These are phyloP conservation scores for Diaporthe citriasiana DNA, from an alignment of 2,329 filamentous ascomycete species.

Conservation along the genomic window DNA sequence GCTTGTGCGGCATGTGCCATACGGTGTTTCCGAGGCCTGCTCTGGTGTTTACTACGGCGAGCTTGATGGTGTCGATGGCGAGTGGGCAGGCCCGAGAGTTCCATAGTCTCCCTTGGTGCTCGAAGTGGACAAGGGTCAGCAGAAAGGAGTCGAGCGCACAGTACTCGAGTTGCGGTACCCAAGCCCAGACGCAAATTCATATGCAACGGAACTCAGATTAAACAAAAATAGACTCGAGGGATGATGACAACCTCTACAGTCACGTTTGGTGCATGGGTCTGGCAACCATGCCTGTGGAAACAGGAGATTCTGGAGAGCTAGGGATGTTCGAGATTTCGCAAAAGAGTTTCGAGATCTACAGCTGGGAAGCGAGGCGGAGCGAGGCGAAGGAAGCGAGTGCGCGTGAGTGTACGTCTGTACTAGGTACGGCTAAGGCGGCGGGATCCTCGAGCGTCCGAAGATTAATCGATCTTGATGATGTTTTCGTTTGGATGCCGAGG, in stretches of 20 bases:
- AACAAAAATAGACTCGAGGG: slow-evolving; percentile 20
- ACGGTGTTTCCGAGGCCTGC: background rate
- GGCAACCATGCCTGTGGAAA: slow-evolving; percentile 17
- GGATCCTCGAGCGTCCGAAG: slow-evolving; percentile 15
- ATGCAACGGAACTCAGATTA: background rate
- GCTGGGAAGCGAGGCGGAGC: background rate
- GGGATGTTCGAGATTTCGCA: background rate
- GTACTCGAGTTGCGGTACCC: background rate
- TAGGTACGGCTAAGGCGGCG: slow-evolving; percentile 8
- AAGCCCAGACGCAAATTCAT: background rate
- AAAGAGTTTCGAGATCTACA: background rate
- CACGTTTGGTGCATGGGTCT: slow-evolving; percentile 9
- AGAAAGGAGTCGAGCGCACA: background rate
- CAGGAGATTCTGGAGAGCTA: slow-evolving; percentile 8
- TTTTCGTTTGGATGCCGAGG: slow-evolving; percentile 31
- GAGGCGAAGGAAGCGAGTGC: background rate
- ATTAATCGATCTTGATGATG: slow-evolving; percentile 28
- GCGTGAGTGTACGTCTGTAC: background rate
- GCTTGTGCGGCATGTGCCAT: background rate
- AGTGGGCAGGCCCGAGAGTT: background rate
- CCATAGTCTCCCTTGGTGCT: slow-evolving; percentile 17
- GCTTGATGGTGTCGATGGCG: background rate
- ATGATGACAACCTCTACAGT: slow-evolving; percentile 7
- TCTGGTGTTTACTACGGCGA: background rate
- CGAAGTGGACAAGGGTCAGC: background rate